phyloP scores from a whole-genome alignment of 2,329 filamentous ascomycete species.

The Colletotrichum acutatum region DNA sequence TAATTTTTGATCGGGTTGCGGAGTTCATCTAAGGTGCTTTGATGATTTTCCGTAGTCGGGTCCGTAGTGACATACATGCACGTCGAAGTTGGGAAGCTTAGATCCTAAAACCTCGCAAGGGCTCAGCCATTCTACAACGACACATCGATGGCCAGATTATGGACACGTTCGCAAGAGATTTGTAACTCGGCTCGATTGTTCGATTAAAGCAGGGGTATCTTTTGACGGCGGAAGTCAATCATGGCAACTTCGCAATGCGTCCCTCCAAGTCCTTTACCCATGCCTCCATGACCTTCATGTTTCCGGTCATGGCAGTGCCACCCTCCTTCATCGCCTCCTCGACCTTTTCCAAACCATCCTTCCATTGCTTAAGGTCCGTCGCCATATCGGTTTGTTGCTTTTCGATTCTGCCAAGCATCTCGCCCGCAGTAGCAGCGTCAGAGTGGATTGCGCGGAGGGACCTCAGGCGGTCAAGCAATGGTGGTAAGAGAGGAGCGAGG shows the following conservation, averaged over 20 bases:
- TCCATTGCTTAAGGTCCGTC: slow-evolving; percentile 87
- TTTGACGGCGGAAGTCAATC: slow-evolving; percentile 38
- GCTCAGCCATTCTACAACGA: too few species aligned
- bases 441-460: slow-evolving; percentile 87
- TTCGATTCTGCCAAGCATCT: slow-evolving; percentile 82
- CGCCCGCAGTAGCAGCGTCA: slow-evolving; percentile 83
- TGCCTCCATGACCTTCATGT: slow-evolving; percentile 85
- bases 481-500: slow-evolving; percentile 84
- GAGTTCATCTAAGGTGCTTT: not conserved
- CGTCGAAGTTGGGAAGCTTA: not conserved
- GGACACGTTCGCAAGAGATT: not conserved
- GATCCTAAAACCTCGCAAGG: not conserved
- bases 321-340: slow-evolving; percentile 79
- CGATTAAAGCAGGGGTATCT: slow-evolving; percentile 48
- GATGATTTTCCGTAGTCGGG: not conserved
- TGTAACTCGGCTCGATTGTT: not conserved
- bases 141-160: not conserved
- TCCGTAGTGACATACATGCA: not conserved
- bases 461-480: slow-evolving; percentile 85
- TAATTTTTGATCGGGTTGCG: too few species aligned
- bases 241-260: slow-evolving; percentile 72
- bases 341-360: slow-evolving; percentile 80
- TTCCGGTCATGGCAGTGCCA: slow-evolving; percentile 77
- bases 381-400: slow-evolving; percentile 84
- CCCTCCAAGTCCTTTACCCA: slow-evolving; percentile 91